Evolutionary conservation across 2,329 filamentous ascomycete genomes (phyloP), one percentile per base, ranked within the genome.

Genomic region (Botrytis tulipae): DNA sequence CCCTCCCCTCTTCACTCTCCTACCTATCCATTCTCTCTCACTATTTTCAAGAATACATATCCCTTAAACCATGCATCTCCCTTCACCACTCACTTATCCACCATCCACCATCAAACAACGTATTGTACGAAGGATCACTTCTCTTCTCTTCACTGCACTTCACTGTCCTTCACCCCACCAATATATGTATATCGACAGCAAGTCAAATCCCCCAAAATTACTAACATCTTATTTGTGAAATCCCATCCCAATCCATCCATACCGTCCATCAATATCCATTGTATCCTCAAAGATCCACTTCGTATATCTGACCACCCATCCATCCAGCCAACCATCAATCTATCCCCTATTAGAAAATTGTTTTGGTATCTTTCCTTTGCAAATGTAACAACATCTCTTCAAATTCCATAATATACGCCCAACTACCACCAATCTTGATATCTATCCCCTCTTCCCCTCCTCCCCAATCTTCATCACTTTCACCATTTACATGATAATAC

Each of bases 401-500:
- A 48, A 37, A 35, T 68, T 54, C 65, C 65, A 68, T 40, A 54
- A 68, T 57, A 68, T 40, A 68, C 57, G 69, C 57, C 69, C 57
- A 62, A 68, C 62, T 20, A 62, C 42, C 69, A 65, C 65, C 65
- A 54, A 44, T 29, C 57, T 65, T 22, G 46, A n/a, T 35, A 32
- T 46, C 51, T 48, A 14, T 12, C 44, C 29, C n/a, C 40, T 44
- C 48, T 42, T 12, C 44, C 29, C n/a, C 40, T 44, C 48, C 32
- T 32, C 16, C 22, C 7, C 57, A 35, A 29, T 18, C 48, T 16
- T 32, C n/a, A 46, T 60, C 72, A 40, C 51, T 20, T 12, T 65
- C 51, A 48, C 37, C 65, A 62, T 70, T 90, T 90, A 96, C 94
- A 97, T 97, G 82, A 97, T 88, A 82, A 93, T 87, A 84, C 94